Evolutionary conservation across 495 filamentous ascomycete genomes (phyloP).

Genomic region (Rhypophila decipiens): DNA sequence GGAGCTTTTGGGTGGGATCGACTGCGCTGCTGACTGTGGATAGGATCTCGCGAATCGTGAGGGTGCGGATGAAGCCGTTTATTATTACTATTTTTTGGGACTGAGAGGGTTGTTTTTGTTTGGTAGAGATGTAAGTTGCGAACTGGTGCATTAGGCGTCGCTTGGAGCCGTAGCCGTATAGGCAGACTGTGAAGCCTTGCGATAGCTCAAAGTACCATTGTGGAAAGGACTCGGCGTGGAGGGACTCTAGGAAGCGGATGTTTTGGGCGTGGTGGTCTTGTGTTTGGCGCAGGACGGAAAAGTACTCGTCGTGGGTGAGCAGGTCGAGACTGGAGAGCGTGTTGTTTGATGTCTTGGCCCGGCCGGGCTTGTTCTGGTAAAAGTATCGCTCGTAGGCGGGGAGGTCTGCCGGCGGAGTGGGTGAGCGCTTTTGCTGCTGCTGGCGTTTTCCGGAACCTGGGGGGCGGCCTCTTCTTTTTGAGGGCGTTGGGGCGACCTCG

Average conservation of each 20-base stretch:
- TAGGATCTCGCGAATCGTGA: conserved; percentile 74
- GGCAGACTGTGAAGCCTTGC: conserved; percentile 82
- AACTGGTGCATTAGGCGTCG: conserved; percentile 68
- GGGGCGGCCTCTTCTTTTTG: conserved; percentile 38
- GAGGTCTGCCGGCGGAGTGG: conserved; percentile 72
- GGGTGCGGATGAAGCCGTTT: conserved; percentile 77
- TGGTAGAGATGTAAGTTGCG: conserved; percentile 59
- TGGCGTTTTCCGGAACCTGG: conserved; percentile 4
- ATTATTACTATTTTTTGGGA: conserved; percentile 67
- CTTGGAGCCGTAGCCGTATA: conserved; percentile 92
- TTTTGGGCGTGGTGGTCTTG: conserved; percentile 67
- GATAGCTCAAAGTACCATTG: conserved; percentile 92
- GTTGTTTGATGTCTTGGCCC: conserved; percentile 78
- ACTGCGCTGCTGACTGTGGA: conserved; percentile 62
- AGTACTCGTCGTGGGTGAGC: conserved; percentile 88
- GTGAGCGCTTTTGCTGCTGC: conserved; percentile 57
- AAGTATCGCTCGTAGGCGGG: conserved; percentile 90
- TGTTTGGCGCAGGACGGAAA: conserved; percentile 59
- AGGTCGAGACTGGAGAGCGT: conserved; percentile 68
- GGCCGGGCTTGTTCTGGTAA: conserved; percentile 78
- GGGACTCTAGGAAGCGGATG: conserved; percentile 59
- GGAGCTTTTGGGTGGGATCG: conserved; percentile 42
- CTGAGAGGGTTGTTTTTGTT: conserved; percentile 26
- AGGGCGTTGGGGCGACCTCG: conserved; percentile 38
- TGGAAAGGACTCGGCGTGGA: conserved; percentile 75